Percentiles rank a stretch among this genome's conserved stretches.
Evolutionary conservation across 805 yeast species (phyloP).

Genomic region (Yamadazyma ubonensis): DNA sequence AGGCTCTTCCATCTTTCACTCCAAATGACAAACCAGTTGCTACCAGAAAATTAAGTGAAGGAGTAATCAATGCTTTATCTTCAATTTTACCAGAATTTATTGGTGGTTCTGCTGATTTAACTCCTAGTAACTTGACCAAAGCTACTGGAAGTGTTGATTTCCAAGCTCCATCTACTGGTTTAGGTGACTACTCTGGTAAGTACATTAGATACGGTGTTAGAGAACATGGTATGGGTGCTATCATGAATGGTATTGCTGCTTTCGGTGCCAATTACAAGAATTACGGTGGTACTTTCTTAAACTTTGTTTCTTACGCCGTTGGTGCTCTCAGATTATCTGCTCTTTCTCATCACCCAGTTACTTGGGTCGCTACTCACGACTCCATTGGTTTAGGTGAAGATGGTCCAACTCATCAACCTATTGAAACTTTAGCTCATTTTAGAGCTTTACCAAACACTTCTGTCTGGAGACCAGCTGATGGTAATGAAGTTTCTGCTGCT

Average conservation of each 20-base stretch:
- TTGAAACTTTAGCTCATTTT: slow-evolving; percentile 81
- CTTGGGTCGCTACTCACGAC: slow-evolving; percentile 88
- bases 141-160: slow-evolving; percentile 81
- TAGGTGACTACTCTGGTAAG: slow-evolving; percentile 88
- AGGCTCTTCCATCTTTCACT: slow-evolving; percentile 73
- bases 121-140: slow-evolving; percentile 94
- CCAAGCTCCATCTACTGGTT: slow-evolving; percentile 78
- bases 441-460: slow-evolving; percentile 78
- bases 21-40: slow-evolving; percentile 81
- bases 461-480: slow-evolving; percentile 93
- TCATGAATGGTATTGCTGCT: slow-evolving; percentile 94
- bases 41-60: slow-evolving; percentile 90
- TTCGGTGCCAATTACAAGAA: slow-evolving; percentile 82
- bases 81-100: slow-evolving; percentile 77
- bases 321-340: slow-evolving; percentile 87
- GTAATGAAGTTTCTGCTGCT: slow-evolving; percentile 84
- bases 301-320: slow-evolving; percentile 80
- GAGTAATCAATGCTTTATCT: slow-evolving; percentile 61
- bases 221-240: slow-evolving; percentile 99
- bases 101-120: slow-evolving; percentile 98
- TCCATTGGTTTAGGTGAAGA: slow-evolving; percentile 90
- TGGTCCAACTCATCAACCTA: slow-evolving; percentile 92
- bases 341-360: slow-evolving; percentile 75
- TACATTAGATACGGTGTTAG: slow-evolving; percentile 97
- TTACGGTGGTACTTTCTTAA: slow-evolving; percentile 97